Evolutionary conservation across 495 filamentous ascomycete genomes (phyloP), one percentile per base, ranked within the genome.

Genomic region (Pyrenula aspistea): DNA sequence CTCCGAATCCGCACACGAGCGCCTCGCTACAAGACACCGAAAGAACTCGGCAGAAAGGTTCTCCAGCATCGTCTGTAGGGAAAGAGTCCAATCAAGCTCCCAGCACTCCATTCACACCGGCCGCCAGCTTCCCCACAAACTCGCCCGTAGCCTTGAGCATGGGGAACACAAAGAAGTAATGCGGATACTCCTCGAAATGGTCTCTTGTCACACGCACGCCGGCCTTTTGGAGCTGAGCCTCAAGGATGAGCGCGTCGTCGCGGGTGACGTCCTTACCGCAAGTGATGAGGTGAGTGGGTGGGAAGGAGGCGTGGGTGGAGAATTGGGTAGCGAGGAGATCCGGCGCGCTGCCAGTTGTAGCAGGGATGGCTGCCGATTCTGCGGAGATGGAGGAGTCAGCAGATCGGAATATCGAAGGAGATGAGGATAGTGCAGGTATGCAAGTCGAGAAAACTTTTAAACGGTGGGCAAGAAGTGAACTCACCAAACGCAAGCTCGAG

Each of bases 211-310:
- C 66, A 2, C 63, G 64, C n/a, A 68, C 62, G 0, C 64, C 66
- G 22, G 60, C 56, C 12, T 63, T 53, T 53, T 61, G 60, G 51
- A 69, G 53, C 54, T 57, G 57, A 25, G 3, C 15, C 61, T 66
- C 63, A 54, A 67, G 42, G 12, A 67, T 55, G 12, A 49, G 48
- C 4, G 56, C 63, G 60, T 68, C 67, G 56, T 68, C 65, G 12
- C 67, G 50, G 54, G 67, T 51, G 22, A 59, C 57, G 56, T 69
- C 67, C 25, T 59, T 61, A 8, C 63, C 65, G 51, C 65, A 67
- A 12, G 53, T 61, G 12, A 56, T 31, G 21, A 69, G 56, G 36
- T 66, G 67, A 1, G 55, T 60, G 2, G 62, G 64, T n/a, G 66
- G 66, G 48, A 65, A 68, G 8, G 57, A 3, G 15, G 12, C 47